phyloP scores from a whole-genome alignment of 2,329 filamentous ascomycete species.

The Pestalotiopsis sp. region DNA sequence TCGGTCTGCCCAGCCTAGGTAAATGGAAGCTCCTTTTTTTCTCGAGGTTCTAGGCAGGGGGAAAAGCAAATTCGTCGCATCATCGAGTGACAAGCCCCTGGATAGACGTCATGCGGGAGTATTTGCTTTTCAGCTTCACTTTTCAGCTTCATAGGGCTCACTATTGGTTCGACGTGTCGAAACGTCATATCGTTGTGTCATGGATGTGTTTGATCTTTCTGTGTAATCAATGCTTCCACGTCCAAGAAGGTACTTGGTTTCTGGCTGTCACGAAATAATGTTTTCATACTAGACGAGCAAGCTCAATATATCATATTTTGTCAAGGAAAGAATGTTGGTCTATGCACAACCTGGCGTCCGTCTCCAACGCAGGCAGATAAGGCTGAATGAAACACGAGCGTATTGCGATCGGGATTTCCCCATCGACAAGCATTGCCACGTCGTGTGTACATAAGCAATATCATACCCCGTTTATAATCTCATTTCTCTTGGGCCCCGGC shows the following conservation, averaged over 20 bases:
- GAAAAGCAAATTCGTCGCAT: neutral
- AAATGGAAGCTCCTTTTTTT: neutral
- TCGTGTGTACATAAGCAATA: neutral
- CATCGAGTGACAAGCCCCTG: neutral
- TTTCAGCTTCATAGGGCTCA: neutral
- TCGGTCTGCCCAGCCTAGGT: neutral
- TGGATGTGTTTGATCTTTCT: no score
- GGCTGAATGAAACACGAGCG: neutral
- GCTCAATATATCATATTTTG: neutral
- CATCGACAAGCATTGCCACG: neutral
- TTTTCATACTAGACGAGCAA: neutral
- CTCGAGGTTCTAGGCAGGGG: neutral
- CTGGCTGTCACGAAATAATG: no score
- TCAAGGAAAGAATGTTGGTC: neutral
- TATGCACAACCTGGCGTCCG: neutral
- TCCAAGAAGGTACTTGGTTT: no score
- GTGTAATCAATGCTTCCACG: no score
- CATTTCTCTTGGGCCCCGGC: neutral
- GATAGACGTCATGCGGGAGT: neutral
- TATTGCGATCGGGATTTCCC: neutral
- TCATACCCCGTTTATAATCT: neutral
- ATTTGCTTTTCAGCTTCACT: neutral
- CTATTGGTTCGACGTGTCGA: neutral
- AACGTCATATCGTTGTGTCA: no score
- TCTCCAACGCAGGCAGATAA: neutral